Evolutionary conservation across 805 yeast species (phyloP).

Genomic region (Sugiyamaella mastotermitis): DNA sequence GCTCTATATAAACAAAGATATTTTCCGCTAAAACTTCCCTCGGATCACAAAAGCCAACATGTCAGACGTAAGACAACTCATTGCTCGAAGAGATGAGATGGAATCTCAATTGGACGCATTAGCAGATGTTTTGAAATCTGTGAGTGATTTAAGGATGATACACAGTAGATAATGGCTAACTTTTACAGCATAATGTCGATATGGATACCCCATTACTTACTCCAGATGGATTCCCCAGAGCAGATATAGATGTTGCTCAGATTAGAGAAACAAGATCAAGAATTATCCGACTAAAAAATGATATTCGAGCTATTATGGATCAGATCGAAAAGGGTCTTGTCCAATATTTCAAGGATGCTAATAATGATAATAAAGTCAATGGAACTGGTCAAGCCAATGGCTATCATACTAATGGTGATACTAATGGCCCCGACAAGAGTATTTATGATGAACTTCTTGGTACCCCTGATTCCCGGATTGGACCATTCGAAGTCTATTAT

Average conservation of each 20-base stretch:
- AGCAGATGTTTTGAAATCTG: slow-evolving; percentile 36
- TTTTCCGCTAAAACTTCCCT: background rate
- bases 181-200: slow-evolving; percentile 41
- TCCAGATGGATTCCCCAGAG: slow-evolving; percentile 77
- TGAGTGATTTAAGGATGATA: slow-evolving; percentile 5
- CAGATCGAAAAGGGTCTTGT: slow-evolving; percentile 43
- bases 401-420: background rate
- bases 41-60: no score
- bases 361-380: background rate
- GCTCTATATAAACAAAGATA: background rate
- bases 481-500: background rate
- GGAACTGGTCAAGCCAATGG: background rate
- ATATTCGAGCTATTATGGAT: slow-evolving; percentile 45
- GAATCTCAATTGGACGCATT: slow-evolving; percentile 38
- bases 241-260: slow-evolving; percentile 73
- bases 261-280: slow-evolving; percentile 55
- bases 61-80: slow-evolving; percentile 15
- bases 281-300: slow-evolving; percentile 66
- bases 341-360: slow-evolving; percentile 28
- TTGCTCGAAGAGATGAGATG: slow-evolving; percentile 25
- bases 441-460: no score
- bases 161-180: slow-evolving; percentile 1
- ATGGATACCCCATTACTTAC: slow-evolving; percentile 63
- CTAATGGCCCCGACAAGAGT: background rate
- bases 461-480: no score